Percentiles rank a stretch among this genome's conserved stretches.
Conservation (phyloP, 1,139 yeast genomes). For the Kodamaea derodonti region DNA sequence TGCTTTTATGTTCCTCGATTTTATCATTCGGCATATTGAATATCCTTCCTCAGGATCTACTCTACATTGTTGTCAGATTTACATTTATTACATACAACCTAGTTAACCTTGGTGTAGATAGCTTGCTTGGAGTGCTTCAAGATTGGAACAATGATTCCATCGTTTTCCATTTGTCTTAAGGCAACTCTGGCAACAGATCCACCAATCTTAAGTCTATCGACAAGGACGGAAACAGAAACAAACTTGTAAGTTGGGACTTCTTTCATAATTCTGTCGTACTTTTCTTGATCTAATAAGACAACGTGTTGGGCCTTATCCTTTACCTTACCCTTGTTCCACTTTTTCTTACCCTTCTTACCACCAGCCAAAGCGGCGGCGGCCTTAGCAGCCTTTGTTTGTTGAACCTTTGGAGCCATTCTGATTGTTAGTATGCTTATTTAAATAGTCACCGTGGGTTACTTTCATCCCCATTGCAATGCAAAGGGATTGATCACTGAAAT, state of each 20-base stretch:
- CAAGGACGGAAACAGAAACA: constrained; percentile 96
- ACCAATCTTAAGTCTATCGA: constrained; percentile 98
- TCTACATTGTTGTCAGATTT: constrained; percentile 2
- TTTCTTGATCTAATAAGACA: constrained; percentile 95
- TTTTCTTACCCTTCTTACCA: constrained; percentile 99
- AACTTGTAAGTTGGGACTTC: constrained; percentile 99
- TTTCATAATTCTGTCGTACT: constrained; percentile 98
- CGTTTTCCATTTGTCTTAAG: constrained; percentile 89
- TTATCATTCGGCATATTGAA: no score
- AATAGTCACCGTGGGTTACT: no score
- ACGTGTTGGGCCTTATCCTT: constrained; percentile 99
- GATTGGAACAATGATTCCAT: constrained; percentile 94
- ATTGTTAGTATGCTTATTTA: constrained; percentile 30
- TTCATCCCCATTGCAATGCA: no score
- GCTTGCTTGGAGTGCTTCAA: constrained; percentile 95
- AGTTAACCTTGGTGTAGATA: constrained; percentile 65
- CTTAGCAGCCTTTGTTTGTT: constrained; percentile 99
- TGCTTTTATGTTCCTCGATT: no score
- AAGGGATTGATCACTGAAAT: no score
- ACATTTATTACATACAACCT: constrained; percentile 8
- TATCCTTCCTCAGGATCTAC: no score
- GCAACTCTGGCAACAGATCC: constrained; percentile 99
- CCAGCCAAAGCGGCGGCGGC: constrained; percentile 99
- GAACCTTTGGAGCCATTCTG: constrained; percentile 98
- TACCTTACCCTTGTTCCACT: constrained; percentile 99